These are phyloP conservation scores for Solanum bukasovii DNA, from an alignment of 257 asterid genomes.

Conservation along the genomic window DNA sequence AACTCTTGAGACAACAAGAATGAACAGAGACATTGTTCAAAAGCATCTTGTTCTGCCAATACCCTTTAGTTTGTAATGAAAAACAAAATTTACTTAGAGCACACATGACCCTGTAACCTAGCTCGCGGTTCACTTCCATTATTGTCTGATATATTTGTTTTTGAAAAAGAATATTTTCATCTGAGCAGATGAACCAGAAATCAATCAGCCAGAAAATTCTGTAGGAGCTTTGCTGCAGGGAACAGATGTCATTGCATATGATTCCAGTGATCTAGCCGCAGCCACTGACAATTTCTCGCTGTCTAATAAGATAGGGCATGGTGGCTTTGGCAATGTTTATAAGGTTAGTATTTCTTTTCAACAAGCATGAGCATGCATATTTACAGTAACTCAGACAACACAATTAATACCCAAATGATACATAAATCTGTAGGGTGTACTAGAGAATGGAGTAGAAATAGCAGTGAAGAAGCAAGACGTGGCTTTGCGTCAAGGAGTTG, in stretches of 20 bases:
- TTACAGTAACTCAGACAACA: not conserved
- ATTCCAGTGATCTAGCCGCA: conserved; percentile 5
- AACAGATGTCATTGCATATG: not conserved
- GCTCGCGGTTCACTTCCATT: not conserved
- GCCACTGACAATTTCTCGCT: conserved; percentile 29
- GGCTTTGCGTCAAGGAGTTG: conserved; percentile 23
- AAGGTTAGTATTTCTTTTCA: conserved; percentile 11
- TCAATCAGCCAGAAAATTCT: not conserved
- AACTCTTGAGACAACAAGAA: not conserved
- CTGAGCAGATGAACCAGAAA: not conserved
- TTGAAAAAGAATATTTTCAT: not conserved
- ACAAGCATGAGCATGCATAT: not conserved
- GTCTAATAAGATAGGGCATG: conserved; percentile 31
- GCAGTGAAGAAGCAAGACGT: conserved; percentile 30
- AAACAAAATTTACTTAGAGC: not conserved
- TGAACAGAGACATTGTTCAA: not conserved
- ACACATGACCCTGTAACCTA: not conserved
- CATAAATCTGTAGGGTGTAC: conserved; percentile 14
- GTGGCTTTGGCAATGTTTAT: conserved; percentile 48
- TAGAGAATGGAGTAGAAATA: conserved; percentile 14
- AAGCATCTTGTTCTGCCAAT: not conserved
- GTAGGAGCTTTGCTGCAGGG: not conserved
- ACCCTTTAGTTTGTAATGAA: not conserved
- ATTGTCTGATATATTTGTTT: not conserved
- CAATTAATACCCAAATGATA: not conserved